phyloP scores from a whole-genome alignment of 2,329 filamentous ascomycete species.

The Trichoderma gracile region DNA sequence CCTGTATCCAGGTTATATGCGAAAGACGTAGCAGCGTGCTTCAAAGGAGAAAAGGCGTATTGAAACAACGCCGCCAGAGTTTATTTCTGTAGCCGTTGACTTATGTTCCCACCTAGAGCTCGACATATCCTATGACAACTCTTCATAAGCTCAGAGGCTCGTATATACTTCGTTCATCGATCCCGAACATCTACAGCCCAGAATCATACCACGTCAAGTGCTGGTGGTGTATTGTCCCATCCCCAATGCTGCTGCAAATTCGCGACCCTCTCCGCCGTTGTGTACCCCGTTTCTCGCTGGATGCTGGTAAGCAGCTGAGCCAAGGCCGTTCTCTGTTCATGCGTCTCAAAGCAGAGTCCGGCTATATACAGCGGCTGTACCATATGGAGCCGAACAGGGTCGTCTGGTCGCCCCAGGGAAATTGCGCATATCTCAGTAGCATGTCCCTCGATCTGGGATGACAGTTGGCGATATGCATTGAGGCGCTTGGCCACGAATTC shows the following conservation, averaged over 20 bases:
- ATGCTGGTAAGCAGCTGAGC: constrained; percentile 21
- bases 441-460: constrained; percentile 23
- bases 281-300: constrained; percentile 21
- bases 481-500: constrained; percentile 21
- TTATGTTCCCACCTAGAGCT: background rate
- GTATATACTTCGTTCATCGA: background rate
- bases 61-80: background rate
- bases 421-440: constrained; percentile 26
- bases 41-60: no score
- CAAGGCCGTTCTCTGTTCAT: constrained; percentile 22
- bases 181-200: background rate
- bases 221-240: constrained; percentile 9
- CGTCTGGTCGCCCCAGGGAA: constrained; percentile 21
- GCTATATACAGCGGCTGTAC: constrained; percentile 25
- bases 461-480: constrained; percentile 21
- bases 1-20: no score
- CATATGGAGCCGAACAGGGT: constrained; percentile 24
- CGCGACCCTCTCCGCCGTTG: constrained; percentile 21
- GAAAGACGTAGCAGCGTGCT: no score
- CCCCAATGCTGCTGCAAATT: constrained; percentile 17
- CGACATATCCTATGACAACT: background rate
- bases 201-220: background rate
- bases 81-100: background rate
- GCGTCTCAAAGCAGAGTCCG: constrained; percentile 25
- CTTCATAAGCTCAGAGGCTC: background rate